A percentile compares a stretch with the other conserved stretches of the same genome.
These are phyloP conservation scores for Rosa chinensis DNA, from an alignment of 306 rosid species.

Conservation along the genomic window DNA sequence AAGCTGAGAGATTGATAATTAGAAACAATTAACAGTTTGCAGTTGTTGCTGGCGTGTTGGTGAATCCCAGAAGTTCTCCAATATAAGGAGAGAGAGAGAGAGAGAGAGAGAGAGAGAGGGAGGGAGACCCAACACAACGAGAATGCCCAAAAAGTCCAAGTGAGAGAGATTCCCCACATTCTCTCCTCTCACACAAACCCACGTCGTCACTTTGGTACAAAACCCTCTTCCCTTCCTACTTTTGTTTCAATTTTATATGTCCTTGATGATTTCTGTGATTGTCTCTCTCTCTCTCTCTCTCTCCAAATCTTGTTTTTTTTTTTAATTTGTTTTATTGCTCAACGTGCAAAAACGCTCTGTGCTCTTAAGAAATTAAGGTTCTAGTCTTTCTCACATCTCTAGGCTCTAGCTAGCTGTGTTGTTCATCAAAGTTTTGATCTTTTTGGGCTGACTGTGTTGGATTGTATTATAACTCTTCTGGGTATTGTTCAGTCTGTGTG, in stretches of 20 bases:
- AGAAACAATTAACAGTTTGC: not conserved
- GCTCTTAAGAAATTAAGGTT: conserved; percentile 26
- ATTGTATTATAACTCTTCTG: conserved; percentile 9
- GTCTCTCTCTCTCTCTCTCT: conserved; percentile 12
- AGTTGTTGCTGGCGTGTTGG: conserved; percentile 13
- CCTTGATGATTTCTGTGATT: not conserved
- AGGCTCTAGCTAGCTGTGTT: not conserved
- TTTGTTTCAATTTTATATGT: not conserved
- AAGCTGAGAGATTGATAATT: too few species aligned
- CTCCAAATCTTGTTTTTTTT: conserved; percentile 20
- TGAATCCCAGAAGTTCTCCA: conserved; percentile 1
- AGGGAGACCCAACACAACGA: too few species aligned
- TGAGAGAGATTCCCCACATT: not conserved
- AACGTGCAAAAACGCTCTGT: conserved; percentile 14
- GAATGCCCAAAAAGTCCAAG: not conserved
- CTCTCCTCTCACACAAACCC: not conserved
- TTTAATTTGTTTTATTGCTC: conserved; percentile 11
- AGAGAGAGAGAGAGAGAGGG: too few species aligned
- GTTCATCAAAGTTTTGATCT: not conserved
- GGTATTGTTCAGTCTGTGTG: conserved; percentile 10
- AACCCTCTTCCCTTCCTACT: not conserved
- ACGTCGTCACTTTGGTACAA: not conserved
- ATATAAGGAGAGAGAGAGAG: not conserved
- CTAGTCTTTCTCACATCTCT: conserved; percentile 12
- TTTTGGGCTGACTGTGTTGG: not conserved